phyloP scores from a whole-genome alignment of 2,329 filamentous ascomycete species.

The Ophiognomonia clavigignenti-juglandacearum region DNA sequence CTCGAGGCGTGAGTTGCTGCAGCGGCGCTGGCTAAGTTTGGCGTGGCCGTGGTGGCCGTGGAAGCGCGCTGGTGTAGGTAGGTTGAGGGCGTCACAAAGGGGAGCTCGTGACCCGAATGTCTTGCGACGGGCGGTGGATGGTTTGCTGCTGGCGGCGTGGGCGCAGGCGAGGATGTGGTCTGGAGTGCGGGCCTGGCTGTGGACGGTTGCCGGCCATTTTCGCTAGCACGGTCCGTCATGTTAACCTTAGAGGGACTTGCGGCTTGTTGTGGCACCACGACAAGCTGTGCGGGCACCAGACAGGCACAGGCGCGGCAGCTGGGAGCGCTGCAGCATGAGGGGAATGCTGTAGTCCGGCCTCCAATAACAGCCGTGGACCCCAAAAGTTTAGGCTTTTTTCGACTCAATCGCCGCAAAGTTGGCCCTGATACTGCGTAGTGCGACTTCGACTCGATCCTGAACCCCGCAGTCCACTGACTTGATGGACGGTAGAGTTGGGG shows the following conservation, averaged over 20 bases:
- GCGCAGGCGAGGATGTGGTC: too few species aligned
- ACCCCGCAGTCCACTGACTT: too few species aligned
- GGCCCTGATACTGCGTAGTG: too few species aligned
- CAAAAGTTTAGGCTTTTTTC: neutral
- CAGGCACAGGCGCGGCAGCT: neutral
- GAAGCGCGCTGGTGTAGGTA: conserved; percentile 36
- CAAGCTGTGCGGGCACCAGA: neutral
- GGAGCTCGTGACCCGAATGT: conserved; percentile 42
- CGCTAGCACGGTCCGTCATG: conserved; percentile 18
- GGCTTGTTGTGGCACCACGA: conserved; percentile 2
- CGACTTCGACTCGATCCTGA: too few species aligned
- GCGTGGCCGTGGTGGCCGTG: conserved; percentile 12
- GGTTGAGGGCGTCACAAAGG: conserved; percentile 56
- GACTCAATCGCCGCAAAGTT: too few species aligned
- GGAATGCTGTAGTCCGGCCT: too few species aligned
- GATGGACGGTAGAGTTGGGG: too few species aligned
- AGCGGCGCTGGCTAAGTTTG: conserved; percentile 2
- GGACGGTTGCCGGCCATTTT: conserved; percentile 18
- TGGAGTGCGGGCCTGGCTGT: too few species aligned
- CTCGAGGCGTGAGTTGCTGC: conserved; percentile 15
- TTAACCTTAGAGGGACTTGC: neutral
- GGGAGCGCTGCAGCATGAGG: neutral
- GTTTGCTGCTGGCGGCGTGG: conserved; percentile 10
- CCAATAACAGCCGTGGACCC: neutral
- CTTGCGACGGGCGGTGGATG: conserved; percentile 19